Evolutionary conservation across 2,329 filamentous ascomycete genomes (phyloP), one percentile per base, ranked within the genome.

Genomic region (Colletotrichum cereale): DNA sequence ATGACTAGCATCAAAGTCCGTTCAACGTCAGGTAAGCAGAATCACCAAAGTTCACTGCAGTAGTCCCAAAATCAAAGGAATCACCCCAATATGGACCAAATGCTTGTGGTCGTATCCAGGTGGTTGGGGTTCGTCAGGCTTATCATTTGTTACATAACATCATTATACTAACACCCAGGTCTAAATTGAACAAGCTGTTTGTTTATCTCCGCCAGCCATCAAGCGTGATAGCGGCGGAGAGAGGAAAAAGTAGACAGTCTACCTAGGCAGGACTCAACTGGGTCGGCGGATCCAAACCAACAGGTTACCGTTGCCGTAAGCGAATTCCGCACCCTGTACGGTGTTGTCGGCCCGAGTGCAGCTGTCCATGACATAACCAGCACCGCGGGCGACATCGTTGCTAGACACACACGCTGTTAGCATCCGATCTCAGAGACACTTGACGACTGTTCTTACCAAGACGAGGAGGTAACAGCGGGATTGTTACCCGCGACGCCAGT

Each of bases 301-400:
- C 16, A 71, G 50, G n/a, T 67, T 57, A 0, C 64, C 68, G 12
- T 67, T 71, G 5, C 68, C 68, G 12, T 52, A 62, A 0, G 68
- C 68, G 4, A 16, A 58, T 65, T 71, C 68, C 7, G 36, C 5
- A 21, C 71, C 71, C 44, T 67, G 50, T 1, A 73, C 67, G 0
- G 62, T 73, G 67, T 73, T 73, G n/a, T 73, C 71, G 1, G 67
- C 67, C 16, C 71, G 67, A 26, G 57, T 62, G 61, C 71, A 73
- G 26, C 21, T 21, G 55, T 73, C 71, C 63, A 73, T 71, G 8
- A 73, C 61, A 44, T 16, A 48, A 2, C 68, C 71, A 12, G 63
- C 71, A 44, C 57, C 64, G 18, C 71, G 67, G n/a, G 71, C 71
- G 34, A 73, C 67, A 16, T 73, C 64, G n/a, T 67, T 63, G 64